Evolutionary conservation across 2,329 filamentous ascomycete genomes (phyloP).

Genomic region (Rhytidhysteron rufulum): DNA sequence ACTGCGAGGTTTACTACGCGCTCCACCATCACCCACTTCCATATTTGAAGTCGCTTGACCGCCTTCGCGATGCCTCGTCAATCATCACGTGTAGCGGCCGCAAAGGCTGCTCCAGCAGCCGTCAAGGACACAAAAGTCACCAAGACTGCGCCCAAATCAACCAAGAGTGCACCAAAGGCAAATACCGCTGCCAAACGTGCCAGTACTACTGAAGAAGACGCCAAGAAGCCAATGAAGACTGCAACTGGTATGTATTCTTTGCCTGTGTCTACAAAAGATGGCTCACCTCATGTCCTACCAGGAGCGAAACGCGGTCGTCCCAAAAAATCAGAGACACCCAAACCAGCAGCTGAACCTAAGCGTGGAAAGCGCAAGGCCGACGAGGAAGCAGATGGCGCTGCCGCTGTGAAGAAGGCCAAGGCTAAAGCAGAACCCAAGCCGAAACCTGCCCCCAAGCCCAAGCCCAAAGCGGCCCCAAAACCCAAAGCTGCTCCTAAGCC

Average conservation of each 20-base stretch:
- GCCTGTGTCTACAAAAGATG: neutral
- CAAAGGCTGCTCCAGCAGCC: constrained; percentile 17
- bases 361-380: constrained; percentile 2
- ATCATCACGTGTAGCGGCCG: no score
- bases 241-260: constrained; percentile 6
- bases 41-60: constrained; percentile 2
- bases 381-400: neutral
- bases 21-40: neutral
- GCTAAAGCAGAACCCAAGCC: neutral
- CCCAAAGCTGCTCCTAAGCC: constrained; percentile 6
- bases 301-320: constrained; percentile 3
- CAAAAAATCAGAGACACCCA: neutral
- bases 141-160: constrained; percentile 30
- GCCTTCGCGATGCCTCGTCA: constrained; percentile 23
- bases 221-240: constrained; percentile 12
- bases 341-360: neutral
- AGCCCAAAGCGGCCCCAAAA: constrained; percentile 26
- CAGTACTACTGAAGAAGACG: constrained; percentile 8
- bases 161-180: no score
- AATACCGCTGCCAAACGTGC: constrained; percentile 6
- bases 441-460: constrained; percentile 7
- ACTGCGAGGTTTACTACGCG: constrained; percentile 11
- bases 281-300: neutral
- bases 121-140: constrained; percentile 22
- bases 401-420: constrained; percentile 4